phyloP scores from a whole-genome alignment of 2,329 filamentous ascomycete genomes.

The Zymoseptoria brevis region DNA sequence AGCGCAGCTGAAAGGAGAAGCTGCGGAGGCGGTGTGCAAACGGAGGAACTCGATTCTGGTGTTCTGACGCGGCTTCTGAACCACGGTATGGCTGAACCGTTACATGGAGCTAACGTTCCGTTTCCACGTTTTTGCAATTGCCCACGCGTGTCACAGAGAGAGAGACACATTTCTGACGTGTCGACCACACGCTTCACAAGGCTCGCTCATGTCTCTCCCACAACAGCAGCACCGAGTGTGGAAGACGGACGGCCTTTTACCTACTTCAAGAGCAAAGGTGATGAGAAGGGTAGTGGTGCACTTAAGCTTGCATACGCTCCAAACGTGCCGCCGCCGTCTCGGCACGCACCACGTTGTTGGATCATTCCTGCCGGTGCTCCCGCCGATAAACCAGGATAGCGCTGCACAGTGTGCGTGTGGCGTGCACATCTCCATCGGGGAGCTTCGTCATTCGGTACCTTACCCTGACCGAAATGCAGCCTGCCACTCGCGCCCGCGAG shows the following conservation, averaged over 20 bases:
- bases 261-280: not conserved
- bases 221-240: not conserved
- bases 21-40: not conserved
- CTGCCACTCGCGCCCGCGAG: conserved; percentile 1
- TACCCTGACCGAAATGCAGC: not conserved
- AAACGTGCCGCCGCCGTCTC: not conserved
- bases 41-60: not conserved
- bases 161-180: not conserved
- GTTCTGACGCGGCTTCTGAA: not conserved
- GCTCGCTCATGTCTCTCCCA: not conserved
- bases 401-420: not conserved
- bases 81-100: not conserved
- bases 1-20: not conserved
- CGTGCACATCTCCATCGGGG: not conserved
- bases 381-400: not conserved
- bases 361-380: not conserved
- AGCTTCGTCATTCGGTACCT: not conserved
- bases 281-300: not conserved
- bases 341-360: not conserved
- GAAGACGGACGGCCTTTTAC: not conserved
- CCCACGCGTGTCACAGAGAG: not conserved
- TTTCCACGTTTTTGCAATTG: not conserved
- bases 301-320: not conserved
- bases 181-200: not conserved
- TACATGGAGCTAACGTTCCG: not conserved